A percentile compares a stretch with the other conserved stretches of the same genome.
Evolutionary conservation across 495 filamentous ascomycete genomes (phyloP).

Genomic region (Podospora didyma): DNA sequence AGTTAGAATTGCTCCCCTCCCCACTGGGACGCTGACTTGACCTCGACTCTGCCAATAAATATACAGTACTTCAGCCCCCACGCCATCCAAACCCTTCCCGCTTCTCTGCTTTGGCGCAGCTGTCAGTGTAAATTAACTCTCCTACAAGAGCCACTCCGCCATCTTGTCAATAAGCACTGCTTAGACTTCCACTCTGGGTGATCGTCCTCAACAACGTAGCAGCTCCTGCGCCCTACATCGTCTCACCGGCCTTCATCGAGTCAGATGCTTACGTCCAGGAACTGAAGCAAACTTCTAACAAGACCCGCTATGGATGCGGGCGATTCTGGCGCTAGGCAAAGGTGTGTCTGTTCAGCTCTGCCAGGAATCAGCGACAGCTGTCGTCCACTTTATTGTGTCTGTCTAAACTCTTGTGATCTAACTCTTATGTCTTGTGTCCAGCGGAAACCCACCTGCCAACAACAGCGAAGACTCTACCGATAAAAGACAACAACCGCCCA

Average conservation of each 20-base stretch:
- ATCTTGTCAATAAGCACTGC: too few relatives aligned
- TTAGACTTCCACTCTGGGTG: too few relatives aligned
- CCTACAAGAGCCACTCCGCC: too few relatives aligned
- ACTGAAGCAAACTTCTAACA: conserved; percentile 6
- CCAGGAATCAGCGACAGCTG: background rate
- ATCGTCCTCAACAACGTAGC: background rate
- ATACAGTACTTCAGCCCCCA: too few relatives aligned
- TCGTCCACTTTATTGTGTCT: too few relatives aligned
- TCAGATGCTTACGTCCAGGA: conserved; percentile 15
- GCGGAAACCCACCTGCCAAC: conserved; percentile 29
- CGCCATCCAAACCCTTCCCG: too few relatives aligned
- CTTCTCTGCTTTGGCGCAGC: too few relatives aligned
- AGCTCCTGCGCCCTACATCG: background rate
- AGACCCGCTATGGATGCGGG: conserved; percentile 51
- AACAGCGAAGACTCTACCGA: conserved; percentile 31
- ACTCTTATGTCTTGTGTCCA: conserved; percentile 13
- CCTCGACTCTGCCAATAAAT: too few relatives aligned
- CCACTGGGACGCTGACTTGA: too few relatives aligned
- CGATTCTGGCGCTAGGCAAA: conserved; percentile 45
- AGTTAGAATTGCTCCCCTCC: conserved; percentile 8
- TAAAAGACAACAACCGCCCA: conserved; percentile 20
- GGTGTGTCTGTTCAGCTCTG: conserved; percentile 23
- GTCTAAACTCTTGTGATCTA: conserved; percentile 10
- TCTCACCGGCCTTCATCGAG: background rate
- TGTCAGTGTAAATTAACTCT: too few relatives aligned